phyloP scores from a whole-genome alignment of 2,329 filamentous ascomycete species.

The Thermoascus crustaceus region DNA sequence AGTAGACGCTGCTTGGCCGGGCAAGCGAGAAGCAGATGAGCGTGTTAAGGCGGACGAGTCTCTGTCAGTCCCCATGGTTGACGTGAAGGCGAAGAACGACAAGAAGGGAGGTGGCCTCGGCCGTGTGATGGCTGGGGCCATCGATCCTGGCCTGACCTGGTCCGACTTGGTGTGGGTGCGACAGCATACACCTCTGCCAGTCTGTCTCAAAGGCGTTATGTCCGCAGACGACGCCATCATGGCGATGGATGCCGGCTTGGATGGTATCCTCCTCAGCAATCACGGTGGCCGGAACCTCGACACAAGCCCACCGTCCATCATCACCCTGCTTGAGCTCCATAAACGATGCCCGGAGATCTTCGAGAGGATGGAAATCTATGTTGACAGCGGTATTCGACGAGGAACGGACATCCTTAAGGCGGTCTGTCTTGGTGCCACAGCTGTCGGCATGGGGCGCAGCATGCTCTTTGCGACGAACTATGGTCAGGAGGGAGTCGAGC shows the following conservation, averaged over 20 bases:
- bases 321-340: conserved; percentile 47
- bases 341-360: conserved; percentile 43
- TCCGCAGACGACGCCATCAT: conserved; percentile 47
- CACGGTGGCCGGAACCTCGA: conserved; percentile 52
- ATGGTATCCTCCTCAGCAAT: conserved; percentile 51
- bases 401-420: conserved; percentile 50
- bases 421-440: conserved; percentile 45
- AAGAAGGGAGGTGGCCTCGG: conserved; percentile 48
- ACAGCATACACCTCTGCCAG: conserved; percentile 39
- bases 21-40: conserved; percentile 51
- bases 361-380: conserved; percentile 43
- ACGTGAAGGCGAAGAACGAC: conserved; percentile 40
- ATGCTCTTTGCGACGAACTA: conserved; percentile 48
- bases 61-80: conserved; percentile 36
- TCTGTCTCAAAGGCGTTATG: conserved; percentile 53
- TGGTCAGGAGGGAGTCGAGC: conserved; percentile 47
- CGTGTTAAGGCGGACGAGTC: conserved; percentile 42
- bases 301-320: conserved; percentile 41
- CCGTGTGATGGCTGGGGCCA: conserved; percentile 44
- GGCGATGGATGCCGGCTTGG: conserved; percentile 43
- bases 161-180: conserved; percentile 48
- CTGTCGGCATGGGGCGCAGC: conserved; percentile 47
- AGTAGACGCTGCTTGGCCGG: conserved; percentile 48
- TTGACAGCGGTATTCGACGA: conserved; percentile 47
- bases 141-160: conserved; percentile 47